phyloP scores from a whole-genome alignment of 192 early-diverging fungal species.

The Paraglomus brasilianum region DNA sequence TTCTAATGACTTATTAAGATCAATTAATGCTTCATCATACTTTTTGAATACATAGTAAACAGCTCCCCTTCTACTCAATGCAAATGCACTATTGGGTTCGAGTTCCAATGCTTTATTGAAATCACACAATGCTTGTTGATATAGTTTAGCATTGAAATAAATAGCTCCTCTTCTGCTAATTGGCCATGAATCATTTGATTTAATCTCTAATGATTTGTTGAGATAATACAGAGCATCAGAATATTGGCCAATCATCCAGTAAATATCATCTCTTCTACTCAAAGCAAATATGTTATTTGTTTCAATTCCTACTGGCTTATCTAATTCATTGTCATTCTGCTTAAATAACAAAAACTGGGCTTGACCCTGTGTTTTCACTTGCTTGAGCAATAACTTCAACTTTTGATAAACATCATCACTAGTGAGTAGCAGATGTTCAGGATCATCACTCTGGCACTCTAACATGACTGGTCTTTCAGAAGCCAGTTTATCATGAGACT shows the following conservation, averaged over 20 bases:
- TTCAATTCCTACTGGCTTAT: not conserved
- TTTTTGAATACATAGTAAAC: slow-evolving; percentile 9
- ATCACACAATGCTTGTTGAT: slow-evolving; percentile 3
- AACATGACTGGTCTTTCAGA: too few relatives aligned
- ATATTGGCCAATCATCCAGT: not conserved
- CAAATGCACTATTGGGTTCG: not conserved
- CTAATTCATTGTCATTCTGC: not conserved
- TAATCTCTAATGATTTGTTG: not conserved
- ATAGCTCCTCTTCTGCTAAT: not conserved
- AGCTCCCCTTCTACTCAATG: slow-evolving; percentile 17
- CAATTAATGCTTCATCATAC: slow-evolving; percentile 16
- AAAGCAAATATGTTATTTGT: not conserved
- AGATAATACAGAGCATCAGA: not conserved
- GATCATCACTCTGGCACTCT: too few relatives aligned
- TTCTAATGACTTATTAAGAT: slow-evolving; percentile 17
- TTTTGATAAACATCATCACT: too few relatives aligned
- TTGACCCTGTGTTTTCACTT: too few relatives aligned
- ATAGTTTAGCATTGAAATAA: not conserved
- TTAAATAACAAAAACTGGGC: too few relatives aligned
- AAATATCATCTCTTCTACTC: not conserved
- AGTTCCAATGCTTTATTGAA: slow-evolving; percentile 8
- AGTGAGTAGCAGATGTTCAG: too few relatives aligned
- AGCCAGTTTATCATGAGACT: too few relatives aligned
- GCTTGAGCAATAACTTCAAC: too few relatives aligned
- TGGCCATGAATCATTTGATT: not conserved